Percentiles rank a stretch among this genome's conserved stretches.
phyloP scores from a whole-genome alignment of 257 asterid genomes.

The Haberlea rhodopensis region DNA sequence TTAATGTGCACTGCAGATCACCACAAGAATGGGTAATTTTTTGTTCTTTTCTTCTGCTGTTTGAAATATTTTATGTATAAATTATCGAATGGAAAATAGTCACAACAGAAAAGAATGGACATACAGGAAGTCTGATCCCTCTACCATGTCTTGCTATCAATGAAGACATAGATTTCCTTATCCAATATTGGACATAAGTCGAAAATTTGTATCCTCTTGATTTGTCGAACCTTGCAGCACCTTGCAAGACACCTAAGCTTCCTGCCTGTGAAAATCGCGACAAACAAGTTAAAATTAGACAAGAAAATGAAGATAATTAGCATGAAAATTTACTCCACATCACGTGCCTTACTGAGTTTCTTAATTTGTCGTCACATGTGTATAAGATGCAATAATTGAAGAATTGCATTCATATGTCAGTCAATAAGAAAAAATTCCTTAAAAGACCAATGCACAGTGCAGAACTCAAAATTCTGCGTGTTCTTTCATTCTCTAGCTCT shows the following conservation, averaged over 20 bases:
- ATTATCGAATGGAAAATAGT: conserved; percentile 14
- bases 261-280: conserved; percentile 59
- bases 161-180: conserved; percentile 63
- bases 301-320: neutral
- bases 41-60: neutral
- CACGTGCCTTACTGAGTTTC: neutral
- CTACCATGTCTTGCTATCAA: conserved; percentile 65
- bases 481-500: neutral
- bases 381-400: neutral
- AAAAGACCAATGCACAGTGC: neutral
- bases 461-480: neutral
- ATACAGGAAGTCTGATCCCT: conserved; percentile 79
- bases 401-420: neutral
- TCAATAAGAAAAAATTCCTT: neutral
- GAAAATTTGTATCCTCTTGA: conserved; percentile 84
- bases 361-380: neutral
- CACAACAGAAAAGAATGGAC: conserved; percentile 25
- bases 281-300: conserved; percentile 11
- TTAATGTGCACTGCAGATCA: conserved; percentile 52
- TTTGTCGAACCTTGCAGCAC: conserved; percentile 81
- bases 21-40: conserved; percentile 11
- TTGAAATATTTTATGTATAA: neutral
- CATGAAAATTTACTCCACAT: neutral
- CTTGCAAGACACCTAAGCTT: conserved; percentile 68
- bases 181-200: conserved; percentile 88